A percentile compares a stretch with the other conserved stretches of the same genome.
These are phyloP conservation scores for Aspergillus nanangensis DNA, from an alignment of 495 filamentous ascomycete genomes.

Conservation along the genomic window DNA sequence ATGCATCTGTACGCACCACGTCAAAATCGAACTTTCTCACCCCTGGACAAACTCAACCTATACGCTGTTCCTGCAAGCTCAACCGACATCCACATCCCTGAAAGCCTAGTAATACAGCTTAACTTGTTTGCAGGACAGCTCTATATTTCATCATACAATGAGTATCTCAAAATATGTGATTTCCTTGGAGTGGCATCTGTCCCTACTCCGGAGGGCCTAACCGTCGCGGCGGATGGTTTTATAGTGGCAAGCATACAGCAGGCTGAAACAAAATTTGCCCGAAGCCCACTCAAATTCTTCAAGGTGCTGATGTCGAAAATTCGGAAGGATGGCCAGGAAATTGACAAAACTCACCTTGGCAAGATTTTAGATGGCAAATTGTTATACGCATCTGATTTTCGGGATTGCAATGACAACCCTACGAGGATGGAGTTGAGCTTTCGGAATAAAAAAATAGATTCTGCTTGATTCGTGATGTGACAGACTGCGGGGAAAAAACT, in stretches of 20 bases:
- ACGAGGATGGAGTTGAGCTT: too few relatives aligned
- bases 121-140: slow-evolving; percentile 67
- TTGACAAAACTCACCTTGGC: slow-evolving; percentile 53
- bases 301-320: slow-evolving; percentile 44
- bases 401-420: too few relatives aligned
- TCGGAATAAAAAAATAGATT: too few relatives aligned
- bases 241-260: slow-evolving; percentile 15
- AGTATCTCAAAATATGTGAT: slow-evolving; percentile 51
- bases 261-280: too few relatives aligned
- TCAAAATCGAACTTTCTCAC: slow-evolving; percentile 31
- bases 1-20: slow-evolving; percentile 59
- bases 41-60: slow-evolving; percentile 46
- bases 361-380: slow-evolving; percentile 42
- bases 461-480: too few relatives aligned
- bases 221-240: slow-evolving; percentile 28
- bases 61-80: slow-evolving; percentile 17
- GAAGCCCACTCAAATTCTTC: slow-evolving; percentile 55
- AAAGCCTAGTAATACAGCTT: slow-evolving; percentile 35
- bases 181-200: slow-evolving; percentile 46
- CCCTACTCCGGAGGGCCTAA: slow-evolving; percentile 39
- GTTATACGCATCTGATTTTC: slow-evolving; percentile 17
- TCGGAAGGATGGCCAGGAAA: slow-evolving; percentile 44
- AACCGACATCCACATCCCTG: slow-evolving; percentile 5
- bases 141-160: slow-evolving; percentile 48
- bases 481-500: too few relatives aligned